These are phyloP conservation scores for Byssoonygena ceratinophila DNA, from an alignment of 2,329 filamentous ascomycete genomes.

Conservation along the genomic window DNA sequence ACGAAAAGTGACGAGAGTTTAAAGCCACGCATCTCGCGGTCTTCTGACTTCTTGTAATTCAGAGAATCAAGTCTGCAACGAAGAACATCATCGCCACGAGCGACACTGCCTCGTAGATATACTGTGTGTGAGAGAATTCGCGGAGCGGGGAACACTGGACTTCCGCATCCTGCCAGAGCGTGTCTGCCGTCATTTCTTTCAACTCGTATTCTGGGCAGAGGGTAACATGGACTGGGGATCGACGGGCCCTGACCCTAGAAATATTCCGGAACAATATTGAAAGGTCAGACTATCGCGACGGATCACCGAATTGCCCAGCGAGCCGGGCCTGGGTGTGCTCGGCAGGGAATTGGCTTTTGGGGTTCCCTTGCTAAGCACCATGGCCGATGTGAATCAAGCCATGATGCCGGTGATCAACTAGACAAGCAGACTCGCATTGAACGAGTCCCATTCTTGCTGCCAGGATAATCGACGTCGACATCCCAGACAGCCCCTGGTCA, in stretches of 20 bases:
- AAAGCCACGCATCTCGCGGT: conserved; percentile 7
- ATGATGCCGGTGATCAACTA: no score
- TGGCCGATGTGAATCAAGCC: no score
- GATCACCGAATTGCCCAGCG: no score
- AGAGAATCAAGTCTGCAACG: not conserved
- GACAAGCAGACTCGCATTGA: not conserved
- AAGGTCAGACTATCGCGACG: no score
- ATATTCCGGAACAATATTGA: not conserved
- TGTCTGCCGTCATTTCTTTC: not conserved
- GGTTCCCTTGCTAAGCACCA: no score
- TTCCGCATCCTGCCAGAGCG: not conserved
- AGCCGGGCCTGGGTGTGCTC: no score
- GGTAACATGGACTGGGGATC: not conserved
- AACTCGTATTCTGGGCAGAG: not conserved
- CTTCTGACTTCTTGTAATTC: not conserved
- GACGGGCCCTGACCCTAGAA: not conserved
- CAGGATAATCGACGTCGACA: not conserved
- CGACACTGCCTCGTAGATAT: not conserved
- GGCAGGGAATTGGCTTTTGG: no score
- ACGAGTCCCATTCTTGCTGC: not conserved
- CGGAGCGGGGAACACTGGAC: not conserved
- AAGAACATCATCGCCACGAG: not conserved
- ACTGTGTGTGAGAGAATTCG: not conserved
- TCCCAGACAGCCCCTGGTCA: not conserved
- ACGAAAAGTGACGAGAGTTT: conserved; percentile 7